Evolutionary conservation across 1,284 basidiomycete genomes (phyloP).

Genomic region (Xerocomus minutiporus): DNA sequence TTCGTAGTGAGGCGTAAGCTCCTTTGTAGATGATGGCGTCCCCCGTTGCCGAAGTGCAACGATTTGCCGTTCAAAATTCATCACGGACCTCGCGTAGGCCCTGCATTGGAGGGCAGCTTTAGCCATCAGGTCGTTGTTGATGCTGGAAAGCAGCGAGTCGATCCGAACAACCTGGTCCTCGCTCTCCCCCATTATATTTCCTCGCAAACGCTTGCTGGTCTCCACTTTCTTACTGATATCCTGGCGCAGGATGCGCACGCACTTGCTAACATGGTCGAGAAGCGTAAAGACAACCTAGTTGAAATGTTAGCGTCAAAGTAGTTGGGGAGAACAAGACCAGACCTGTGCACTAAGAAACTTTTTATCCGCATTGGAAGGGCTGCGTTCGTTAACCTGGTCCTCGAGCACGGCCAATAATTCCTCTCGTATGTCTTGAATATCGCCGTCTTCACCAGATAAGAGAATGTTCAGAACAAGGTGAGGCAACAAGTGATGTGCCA

Average conservation of each 20-base stretch:
- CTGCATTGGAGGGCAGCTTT: conserved; percentile 92
- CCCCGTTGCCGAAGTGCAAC: conserved; percentile 45
- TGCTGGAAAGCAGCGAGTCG: conserved; percentile 76
- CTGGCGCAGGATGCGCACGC: conserved; percentile 71
- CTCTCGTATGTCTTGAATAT: conserved; percentile 60
- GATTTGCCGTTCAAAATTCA: conserved; percentile 90
- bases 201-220: conserved; percentile 43
- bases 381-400: conserved; percentile 75
- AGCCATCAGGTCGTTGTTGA: conserved; percentile 88
- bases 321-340: conserved; percentile 7
- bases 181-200: conserved; percentile 35
- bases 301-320: conserved; percentile 1
- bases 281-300: conserved; percentile 85
- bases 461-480: conserved; percentile 88
- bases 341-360: conserved; percentile 87
- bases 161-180: conserved; percentile 64
- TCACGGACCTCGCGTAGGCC: conserved; percentile 89
- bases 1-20: conserved; percentile 82
- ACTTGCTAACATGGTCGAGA: conserved; percentile 92
- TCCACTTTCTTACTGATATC: conserved; percentile 51
- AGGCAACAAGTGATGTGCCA: conserved; percentile 88
- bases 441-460: conserved; percentile 66
- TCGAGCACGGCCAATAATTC: conserved; percentile 84
- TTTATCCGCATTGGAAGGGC: conserved; percentile 65
- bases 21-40: conserved; percentile 38